Conservation (phyloP, 2,329 filamentous ascomycete genomes). For the Colletotrichum lentis region DNA sequence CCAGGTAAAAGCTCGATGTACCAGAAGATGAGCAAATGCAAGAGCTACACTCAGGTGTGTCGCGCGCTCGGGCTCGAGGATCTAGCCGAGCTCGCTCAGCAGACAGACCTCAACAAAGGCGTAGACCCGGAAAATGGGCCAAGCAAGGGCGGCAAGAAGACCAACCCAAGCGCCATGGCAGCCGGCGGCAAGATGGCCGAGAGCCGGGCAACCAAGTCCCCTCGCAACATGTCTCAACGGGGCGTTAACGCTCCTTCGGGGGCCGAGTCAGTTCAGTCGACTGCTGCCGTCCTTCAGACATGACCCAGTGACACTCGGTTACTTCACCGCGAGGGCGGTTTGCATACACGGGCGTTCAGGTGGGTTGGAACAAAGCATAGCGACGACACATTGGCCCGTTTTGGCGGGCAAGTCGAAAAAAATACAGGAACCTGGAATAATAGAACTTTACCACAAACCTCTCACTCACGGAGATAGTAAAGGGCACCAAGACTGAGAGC, state of each 20-base stretch:
- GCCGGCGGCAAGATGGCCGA: slow-evolving; percentile 58
- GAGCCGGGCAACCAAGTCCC: slow-evolving; percentile 34
- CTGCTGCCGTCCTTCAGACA: slow-evolving; percentile 39
- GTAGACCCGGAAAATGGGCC: slow-evolving; percentile 60
- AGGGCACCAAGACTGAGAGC: not conserved
- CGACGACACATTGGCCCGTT: slow-evolving; percentile 21
- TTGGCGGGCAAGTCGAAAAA: not conserved
- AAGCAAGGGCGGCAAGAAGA: slow-evolving; percentile 46
- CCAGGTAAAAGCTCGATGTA: slow-evolving; percentile 77
- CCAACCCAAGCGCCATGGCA: slow-evolving; percentile 55
- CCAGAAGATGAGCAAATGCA: slow-evolving; percentile 68
- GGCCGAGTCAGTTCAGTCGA: slow-evolving; percentile 5
- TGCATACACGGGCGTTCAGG: slow-evolving; percentile 36
- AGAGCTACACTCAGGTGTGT: slow-evolving; percentile 76
- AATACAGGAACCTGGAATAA: not conserved
- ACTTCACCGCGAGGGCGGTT: not conserved
- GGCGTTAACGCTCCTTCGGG: slow-evolving; percentile 36
- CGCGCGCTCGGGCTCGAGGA: slow-evolving; percentile 70
- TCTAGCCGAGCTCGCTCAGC: slow-evolving; percentile 68
- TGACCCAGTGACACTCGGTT: slow-evolving; percentile 3
- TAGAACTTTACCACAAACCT: slow-evolving; percentile 12
- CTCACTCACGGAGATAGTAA: not conserved
- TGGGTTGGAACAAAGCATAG: slow-evolving; percentile 27
- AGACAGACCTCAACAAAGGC: slow-evolving; percentile 70
- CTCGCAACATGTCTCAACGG: slow-evolving; percentile 47